Evolutionary conservation across 805 yeast species (phyloP).

Genomic region (Cyberlindnera meyerae): DNA sequence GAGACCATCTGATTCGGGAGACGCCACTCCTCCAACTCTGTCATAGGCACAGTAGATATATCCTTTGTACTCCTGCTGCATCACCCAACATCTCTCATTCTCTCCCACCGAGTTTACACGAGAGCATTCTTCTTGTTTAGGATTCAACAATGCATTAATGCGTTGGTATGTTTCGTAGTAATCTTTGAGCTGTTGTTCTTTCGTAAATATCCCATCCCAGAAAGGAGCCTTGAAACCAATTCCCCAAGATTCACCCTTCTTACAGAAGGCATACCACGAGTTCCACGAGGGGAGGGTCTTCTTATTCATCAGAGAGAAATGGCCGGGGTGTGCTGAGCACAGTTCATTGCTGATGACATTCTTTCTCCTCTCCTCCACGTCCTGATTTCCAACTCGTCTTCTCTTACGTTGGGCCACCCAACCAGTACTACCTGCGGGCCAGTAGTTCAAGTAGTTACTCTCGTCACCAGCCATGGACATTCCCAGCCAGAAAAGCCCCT

Average conservation of each 20-base stretch:
- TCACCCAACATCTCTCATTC: constrained; percentile 41
- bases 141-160: constrained; percentile 43
- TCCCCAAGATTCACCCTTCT: constrained; percentile 27
- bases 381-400: constrained; percentile 17
- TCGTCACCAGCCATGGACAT: constrained; percentile 51
- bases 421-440: constrained; percentile 58
- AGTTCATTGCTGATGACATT: constrained; percentile 34
- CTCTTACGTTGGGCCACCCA: constrained; percentile 27
- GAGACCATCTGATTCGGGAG: constrained; percentile 15
- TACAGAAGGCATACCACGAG: constrained; percentile 52
- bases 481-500: constrained; percentile 64
- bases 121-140: constrained; percentile 39
- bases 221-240: constrained; percentile 28
- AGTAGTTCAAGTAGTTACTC: constrained; percentile 43
- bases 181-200: constrained; percentile 25
- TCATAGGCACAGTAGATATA: constrained; percentile 59
- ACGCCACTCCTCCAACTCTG: constrained; percentile 37
- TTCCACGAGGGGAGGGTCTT: constrained; percentile 52
- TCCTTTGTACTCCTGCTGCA: constrained; percentile 40
- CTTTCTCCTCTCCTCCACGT: constrained; percentile 11
- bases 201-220: constrained; percentile 7
- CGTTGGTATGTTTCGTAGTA: constrained; percentile 33
- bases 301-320: constrained; percentile 43
- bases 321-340: constrained; percentile 63
- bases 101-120: constrained; percentile 36